Conservation (phyloP, 805 yeast species). For the Zygoascus bituminiphila region DNA sequence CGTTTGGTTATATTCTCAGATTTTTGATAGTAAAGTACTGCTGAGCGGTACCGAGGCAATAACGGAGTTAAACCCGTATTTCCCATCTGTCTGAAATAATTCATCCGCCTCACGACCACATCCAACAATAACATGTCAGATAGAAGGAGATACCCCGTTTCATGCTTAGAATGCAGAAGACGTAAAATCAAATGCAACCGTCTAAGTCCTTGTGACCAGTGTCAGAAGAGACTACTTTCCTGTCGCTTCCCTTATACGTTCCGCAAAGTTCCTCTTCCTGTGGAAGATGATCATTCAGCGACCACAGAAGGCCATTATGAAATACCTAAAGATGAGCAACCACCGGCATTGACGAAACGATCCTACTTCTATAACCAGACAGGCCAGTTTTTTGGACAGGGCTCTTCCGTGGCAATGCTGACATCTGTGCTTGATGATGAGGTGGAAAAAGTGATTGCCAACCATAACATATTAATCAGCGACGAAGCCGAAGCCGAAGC, state of each 20-base stretch:
- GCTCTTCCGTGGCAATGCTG: not conserved
- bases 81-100: no score
- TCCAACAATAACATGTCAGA: no score
- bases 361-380: not conserved
- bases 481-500: not conserved
- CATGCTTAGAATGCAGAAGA: conserved; percentile 1
- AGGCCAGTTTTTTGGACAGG: not conserved
- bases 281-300: not conserved
- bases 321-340: no score
- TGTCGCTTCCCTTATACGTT: not conserved
- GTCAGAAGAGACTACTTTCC: not conserved
- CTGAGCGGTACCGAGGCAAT: no score
- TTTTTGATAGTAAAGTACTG: no score
- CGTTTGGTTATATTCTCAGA: no score
- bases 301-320: no score
- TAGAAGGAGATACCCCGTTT: not conserved
- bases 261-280: not conserved
- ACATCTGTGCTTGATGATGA: not conserved
- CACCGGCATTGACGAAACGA: not conserved
- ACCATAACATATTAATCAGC: not conserved
- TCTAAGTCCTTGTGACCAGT: not conserved
- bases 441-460: not conserved
- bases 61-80: no score
- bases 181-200: conserved; percentile 2
- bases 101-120: no score